A percentile compares a stretch with the other conserved stretches of the same genome.
Evolutionary conservation across 2,329 filamentous ascomycete species (phyloP).

Genomic region (Pseudodiploospora longispora): DNA sequence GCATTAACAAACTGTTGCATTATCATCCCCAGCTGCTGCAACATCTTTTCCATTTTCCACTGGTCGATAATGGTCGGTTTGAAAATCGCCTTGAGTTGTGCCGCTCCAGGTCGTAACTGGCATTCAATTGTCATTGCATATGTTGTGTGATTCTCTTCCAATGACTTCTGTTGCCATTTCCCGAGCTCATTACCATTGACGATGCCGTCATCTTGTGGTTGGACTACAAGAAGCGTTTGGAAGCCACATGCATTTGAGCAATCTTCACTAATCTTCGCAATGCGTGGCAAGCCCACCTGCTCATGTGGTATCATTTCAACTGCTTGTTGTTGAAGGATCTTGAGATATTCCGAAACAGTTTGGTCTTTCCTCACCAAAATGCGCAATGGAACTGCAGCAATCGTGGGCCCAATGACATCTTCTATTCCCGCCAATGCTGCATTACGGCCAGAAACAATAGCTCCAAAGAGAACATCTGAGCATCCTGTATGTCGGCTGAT

Average conservation of each 20-base stretch:
- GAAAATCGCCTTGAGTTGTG: background rate
- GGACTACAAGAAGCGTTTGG: conserved; percentile 1
- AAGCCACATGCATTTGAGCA: conserved; percentile 1
- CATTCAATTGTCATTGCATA: background rate
- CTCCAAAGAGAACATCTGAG: conserved; percentile 17
- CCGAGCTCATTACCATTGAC: background rate
- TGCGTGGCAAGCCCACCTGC: conserved; percentile 4
- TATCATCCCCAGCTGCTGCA: background rate
- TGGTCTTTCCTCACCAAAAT: conserved; percentile 4
- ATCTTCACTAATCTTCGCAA: background rate
- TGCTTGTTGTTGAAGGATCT: conserved; percentile 12
- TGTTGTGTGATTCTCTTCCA: background rate
- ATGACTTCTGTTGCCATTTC: background rate
- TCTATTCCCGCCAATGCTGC: conserved; percentile 16
- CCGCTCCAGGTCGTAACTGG: too few species aligned
- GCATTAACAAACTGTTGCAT: background rate
- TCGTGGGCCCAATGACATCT: conserved; percentile 18
- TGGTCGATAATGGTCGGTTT: background rate
- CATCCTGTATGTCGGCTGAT: conserved; percentile 10
- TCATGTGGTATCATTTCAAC: conserved; percentile 9
- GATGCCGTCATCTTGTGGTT: conserved; percentile 1
- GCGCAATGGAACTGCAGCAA: conserved; percentile 19
- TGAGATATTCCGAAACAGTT: conserved; percentile 12
- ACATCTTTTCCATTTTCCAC: background rate
- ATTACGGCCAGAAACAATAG: conserved; percentile 19